phyloP scores from a whole-genome alignment of 2,329 filamentous ascomycete genomes.

The Phaeomoniella chlamydospora region DNA sequence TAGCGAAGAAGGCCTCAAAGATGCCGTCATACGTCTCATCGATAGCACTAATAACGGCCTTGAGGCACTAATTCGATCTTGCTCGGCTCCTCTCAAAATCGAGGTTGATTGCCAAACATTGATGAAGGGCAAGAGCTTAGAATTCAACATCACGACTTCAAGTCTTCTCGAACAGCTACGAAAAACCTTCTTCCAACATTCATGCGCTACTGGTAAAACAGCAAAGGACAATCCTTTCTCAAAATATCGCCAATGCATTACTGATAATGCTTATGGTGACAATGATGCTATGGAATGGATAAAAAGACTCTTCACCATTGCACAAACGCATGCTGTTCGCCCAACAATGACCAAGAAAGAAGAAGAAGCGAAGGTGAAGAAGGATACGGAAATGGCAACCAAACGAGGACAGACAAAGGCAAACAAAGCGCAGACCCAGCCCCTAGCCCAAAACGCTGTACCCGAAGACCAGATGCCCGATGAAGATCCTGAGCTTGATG shows the following conservation, averaged over 20 bases:
- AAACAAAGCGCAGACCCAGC: neutral
- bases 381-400: neutral
- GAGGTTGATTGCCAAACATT: conserved; percentile 3
- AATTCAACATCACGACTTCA: conserved; percentile 2
- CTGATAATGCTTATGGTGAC: neutral
- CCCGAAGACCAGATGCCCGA: too few species aligned
- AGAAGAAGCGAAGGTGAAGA: too few species aligned
- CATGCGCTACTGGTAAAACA: neutral
- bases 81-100: neutral
- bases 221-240: neutral
- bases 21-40: neutral
- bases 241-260: neutral
- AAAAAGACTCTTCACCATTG: neutral
- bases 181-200: neutral
- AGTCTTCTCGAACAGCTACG: neutral
- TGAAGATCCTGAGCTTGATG: too few species aligned
- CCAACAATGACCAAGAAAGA: neutral
- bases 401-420: neutral
- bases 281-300: neutral
- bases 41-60: neutral
- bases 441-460: neutral
- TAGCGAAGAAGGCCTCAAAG: neutral
- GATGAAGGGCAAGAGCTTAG: conserved; percentile 2
- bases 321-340: neutral
- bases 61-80: neutral